Evolutionary conservation across 1,139 yeast species (phyloP), one percentile per base, ranked within the genome.

Genomic region (Scheffersomyces cryptocercus): DNA sequence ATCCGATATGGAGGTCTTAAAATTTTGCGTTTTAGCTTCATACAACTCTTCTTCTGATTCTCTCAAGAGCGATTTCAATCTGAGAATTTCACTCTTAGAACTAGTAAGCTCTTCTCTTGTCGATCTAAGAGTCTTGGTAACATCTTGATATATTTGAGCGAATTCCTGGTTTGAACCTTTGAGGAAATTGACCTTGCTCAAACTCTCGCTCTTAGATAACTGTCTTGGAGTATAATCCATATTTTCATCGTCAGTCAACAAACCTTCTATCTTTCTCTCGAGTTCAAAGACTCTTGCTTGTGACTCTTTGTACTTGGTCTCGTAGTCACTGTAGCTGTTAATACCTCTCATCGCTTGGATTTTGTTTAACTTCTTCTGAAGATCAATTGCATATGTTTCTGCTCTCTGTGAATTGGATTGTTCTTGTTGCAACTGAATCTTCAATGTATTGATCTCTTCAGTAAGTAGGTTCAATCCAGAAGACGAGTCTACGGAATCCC

Each of bases 61-160:
- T 40, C 78, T 60, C 30, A 77, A 59, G 45, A 77, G 67, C 2
- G 77, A 73, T 52, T 82, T 81, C 39, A 84, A 63, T 44, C 81
- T 68, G 34, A 73, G 67, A 31, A 79, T 77, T 47, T 79, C 81
- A 51, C 76, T 65, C 59, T 82, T 75, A 10, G 86, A 67, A 35
- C 65, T 54, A 33, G 74, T 64, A 39, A 80, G 65, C 49, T 80
- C 82, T 37, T 76, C 80, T 46, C 82, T 70, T 1, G 83, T 70
- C 2, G 71, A 54, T 43, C 68, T 73, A 40, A 81, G 64, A 9
- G 81, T 78, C 43, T 67, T 73, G 15, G 82, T 70, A 6, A 81
- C 73, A 42, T 81, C 86, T 49, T 80, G 83, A 53, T 81, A 81
- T 3, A 79, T 79, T 35, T 68, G 67, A 4, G 76, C 68, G 51